Percentiles rank a stretch among this genome's conserved stretches.
phyloP scores from a whole-genome alignment of 176 grass and related monocot genomes.

The Dendrocalamus sinicus region DNA sequence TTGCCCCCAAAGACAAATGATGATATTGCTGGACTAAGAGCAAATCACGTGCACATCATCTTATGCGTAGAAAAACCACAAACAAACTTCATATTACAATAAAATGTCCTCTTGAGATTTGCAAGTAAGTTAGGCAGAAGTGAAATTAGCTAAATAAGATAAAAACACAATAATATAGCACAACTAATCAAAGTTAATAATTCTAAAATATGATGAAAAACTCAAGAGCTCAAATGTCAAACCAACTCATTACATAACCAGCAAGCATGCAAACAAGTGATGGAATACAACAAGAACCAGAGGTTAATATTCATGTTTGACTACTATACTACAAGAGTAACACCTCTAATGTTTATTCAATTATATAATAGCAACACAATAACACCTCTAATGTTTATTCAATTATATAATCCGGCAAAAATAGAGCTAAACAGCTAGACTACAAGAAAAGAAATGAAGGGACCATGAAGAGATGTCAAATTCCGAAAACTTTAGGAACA shows the following conservation, averaged over 20 bases:
- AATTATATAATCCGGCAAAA: background rate
- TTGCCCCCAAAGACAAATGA: slow-evolving; percentile 18
- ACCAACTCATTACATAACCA: background rate
- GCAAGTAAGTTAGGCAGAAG: slow-evolving; percentile 28
- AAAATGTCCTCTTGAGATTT: slow-evolving; percentile 26
- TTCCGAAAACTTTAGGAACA: background rate
- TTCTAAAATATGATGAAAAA: slow-evolving; percentile 11
- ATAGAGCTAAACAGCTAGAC: background rate
- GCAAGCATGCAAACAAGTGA: background rate
- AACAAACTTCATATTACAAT: slow-evolving; percentile 23
- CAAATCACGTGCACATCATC: slow-evolving; percentile 35
- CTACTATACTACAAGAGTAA: background rate
- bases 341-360: slow-evolving; percentile 6
- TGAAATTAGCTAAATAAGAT: slow-evolving; percentile 33
- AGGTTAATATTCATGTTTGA: background rate
- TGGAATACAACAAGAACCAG: slow-evolving; percentile 1
- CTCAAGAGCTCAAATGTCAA: background rate
- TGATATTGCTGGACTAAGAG: background rate
- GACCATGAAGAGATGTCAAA: background rate
- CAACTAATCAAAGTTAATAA: background rate
- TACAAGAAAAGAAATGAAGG: background rate
- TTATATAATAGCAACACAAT: background rate
- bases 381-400: background rate
- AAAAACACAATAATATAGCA: background rate
- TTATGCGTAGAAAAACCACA: slow-evolving; percentile 5